A percentile compares a stretch with the other conserved stretches of the same genome.
Evolutionary conservation across 75 land plant species (phyloP).

Genomic region (Pinus albicaulis): DNA sequence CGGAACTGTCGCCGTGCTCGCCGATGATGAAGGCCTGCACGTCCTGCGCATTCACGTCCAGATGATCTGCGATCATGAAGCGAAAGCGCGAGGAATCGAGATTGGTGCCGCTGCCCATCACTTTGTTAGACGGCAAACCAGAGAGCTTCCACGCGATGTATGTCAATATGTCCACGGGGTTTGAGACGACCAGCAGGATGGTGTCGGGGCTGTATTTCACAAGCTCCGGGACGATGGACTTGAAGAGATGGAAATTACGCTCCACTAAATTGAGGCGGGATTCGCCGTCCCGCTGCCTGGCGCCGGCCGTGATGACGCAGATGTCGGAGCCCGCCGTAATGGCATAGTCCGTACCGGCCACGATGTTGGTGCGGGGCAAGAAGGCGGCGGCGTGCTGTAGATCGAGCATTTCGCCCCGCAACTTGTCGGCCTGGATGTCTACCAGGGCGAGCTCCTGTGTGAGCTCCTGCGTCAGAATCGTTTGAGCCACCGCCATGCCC

Average conservation of each 20-base stretch:
- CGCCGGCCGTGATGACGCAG: constrained; percentile 82
- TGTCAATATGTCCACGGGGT: constrained; percentile 81
- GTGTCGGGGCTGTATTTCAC: constrained; percentile 54
- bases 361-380: constrained; percentile 63
- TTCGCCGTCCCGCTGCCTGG: constrained; percentile 76
- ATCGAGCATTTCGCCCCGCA: constrained; percentile 89
- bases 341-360: constrained; percentile 56
- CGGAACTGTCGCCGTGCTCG: constrained; percentile 92
- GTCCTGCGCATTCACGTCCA: constrained; percentile 79
- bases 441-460: constrained; percentile 72
- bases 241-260: constrained; percentile 50
- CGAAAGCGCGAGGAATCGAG: constrained; percentile 83
- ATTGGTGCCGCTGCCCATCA: constrained; percentile 86
- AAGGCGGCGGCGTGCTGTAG: constrained; percentile 87
- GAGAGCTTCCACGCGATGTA: constrained; percentile 79
- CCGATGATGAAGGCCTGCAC: constrained; percentile 84
- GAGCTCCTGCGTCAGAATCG: constrained; percentile 76
- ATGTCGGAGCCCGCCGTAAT: constrained; percentile 72
- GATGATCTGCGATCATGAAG: constrained; percentile 71
- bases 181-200: constrained; percentile 71
- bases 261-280: constrained; percentile 69
- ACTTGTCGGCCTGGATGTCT: constrained; percentile 66
- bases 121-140: constrained; percentile 74
- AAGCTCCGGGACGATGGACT: constrained; percentile 47
- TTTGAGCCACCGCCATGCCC: constrained; percentile 92